Conservation (phyloP, 1,284 basidiomycete genomes). For the Kwoniella shivajii region DNA sequence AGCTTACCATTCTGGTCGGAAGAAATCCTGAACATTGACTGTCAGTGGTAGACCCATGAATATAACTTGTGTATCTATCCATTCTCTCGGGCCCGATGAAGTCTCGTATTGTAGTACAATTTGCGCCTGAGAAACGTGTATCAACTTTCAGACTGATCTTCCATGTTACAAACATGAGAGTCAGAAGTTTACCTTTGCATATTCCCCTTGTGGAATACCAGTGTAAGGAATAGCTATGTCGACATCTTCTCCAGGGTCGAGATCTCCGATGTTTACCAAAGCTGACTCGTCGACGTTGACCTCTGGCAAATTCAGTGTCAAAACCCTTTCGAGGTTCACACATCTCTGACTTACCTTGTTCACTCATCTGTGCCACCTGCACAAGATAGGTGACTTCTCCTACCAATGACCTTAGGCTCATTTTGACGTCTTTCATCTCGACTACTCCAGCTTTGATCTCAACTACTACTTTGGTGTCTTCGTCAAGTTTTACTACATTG, state of each 20-base stretch:
- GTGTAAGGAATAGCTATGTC: conserved; percentile 34
- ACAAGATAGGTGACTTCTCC: conserved; percentile 30
- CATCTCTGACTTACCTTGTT: conserved; percentile 3
- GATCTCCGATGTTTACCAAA: conserved; percentile 21
- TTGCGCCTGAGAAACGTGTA: conserved; percentile 24
- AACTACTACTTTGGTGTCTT: conserved; percentile 36
- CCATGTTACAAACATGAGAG: neutral
- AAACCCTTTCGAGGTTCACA: too few species aligned
- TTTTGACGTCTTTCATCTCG: conserved; percentile 17
- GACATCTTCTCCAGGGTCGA: conserved; percentile 15
- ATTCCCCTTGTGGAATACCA: conserved; percentile 36
- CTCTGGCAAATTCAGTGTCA: conserved; percentile 3
- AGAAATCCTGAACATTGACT: conserved; percentile 56
- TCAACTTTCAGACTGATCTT: neutral
- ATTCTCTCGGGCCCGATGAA: conserved; percentile 13
- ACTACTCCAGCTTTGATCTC: conserved; percentile 29
- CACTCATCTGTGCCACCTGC: conserved; percentile 16
- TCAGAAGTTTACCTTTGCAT: conserved; percentile 22
- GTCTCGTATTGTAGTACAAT: conserved; percentile 32
- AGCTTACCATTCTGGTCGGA: conserved; percentile 50
- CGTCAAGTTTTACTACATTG: conserved; percentile 42
- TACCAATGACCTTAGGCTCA: conserved; percentile 24
- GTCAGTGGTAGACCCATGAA: conserved; percentile 52
- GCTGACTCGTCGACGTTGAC: conserved; percentile 8
- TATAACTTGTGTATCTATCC: conserved; percentile 37